Evolutionary conservation across 2,329 filamentous ascomycete genomes (phyloP).

Genomic region (Periconia digitata): DNA sequence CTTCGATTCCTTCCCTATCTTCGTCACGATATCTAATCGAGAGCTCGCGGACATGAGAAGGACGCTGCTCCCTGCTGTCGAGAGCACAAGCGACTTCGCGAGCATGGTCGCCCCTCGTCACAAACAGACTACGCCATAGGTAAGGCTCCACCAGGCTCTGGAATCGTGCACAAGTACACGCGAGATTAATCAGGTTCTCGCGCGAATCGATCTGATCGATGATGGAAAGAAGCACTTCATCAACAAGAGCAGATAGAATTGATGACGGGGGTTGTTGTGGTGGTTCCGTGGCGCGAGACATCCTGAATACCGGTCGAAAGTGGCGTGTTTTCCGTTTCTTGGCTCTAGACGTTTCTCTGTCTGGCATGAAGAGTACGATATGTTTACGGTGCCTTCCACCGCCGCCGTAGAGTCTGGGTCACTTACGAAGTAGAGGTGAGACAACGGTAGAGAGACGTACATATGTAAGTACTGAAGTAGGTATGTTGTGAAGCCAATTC

Average conservation of each 20-base stretch:
- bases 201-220: conserved; percentile 33
- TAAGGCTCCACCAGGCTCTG: conserved; percentile 36
- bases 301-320: conserved; percentile 24
- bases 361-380: conserved; percentile 20
- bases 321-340: conserved; percentile 33
- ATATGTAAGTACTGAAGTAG: no score
- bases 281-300: conserved; percentile 16
- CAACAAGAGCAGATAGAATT: conserved; percentile 31
- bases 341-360: conserved; percentile 4
- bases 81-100: conserved; percentile 23
- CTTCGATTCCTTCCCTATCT: conserved; percentile 29
- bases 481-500: no score
- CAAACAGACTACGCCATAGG: conserved; percentile 33
- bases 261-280: conserved; percentile 8
- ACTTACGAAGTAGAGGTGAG: no score
- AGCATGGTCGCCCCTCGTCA: conserved; percentile 31
- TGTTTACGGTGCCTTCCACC: no score
- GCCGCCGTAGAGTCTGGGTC: no score
- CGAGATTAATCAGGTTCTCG: conserved; percentile 28
- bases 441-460: no score
- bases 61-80: conserved; percentile 23
- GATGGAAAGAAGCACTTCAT: conserved; percentile 38
- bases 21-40: conserved; percentile 29
- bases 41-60: conserved; percentile 30
- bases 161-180: conserved; percentile 31